Evolutionary conservation across 169 alveolate genomes (phyloP), one percentile per base, ranked within the genome.

Genomic region (Nephromyces sp.): DNA sequence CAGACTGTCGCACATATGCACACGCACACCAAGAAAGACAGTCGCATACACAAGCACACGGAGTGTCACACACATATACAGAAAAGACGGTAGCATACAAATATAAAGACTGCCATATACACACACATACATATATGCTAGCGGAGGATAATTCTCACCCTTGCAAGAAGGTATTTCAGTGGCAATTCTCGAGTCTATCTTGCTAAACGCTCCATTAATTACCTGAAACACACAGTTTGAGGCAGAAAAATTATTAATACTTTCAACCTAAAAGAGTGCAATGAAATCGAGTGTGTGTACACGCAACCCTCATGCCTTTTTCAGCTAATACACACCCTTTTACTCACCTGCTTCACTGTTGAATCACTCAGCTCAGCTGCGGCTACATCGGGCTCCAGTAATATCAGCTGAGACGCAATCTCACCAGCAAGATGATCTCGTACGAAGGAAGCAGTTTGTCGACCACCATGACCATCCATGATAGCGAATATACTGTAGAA

Each of bases 381-480:
- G n/a, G n/a, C n/a, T n/a, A n/a, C n/a, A 29, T 57, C 52, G 29
- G 32, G 51, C 31, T 34, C 61, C 0, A 70, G 68, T 33, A 72
- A 70, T 30, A 57, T 32, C 51, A 82, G 63, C 83, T 84, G 90
- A 24, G 73, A 32, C 0, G 75, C 85, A 8, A 85, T 32, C 62
- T 85, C 90, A 1, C 67, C 0, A 1, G 83, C 68, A 15, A 85
- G 75, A 15, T 80, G 32, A 29, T 67, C 74, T 75, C 71, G 70
- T 8, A 78, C 86, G 71, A 85, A 85, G 0, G 63, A 53, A n/a
- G 85, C 90, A 27, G 76, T 24, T 52, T 72, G 75, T 4, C 87
- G 65, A 28, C 90, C 90, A 6, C 90, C 90, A 70, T 85, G 90
- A 22, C 90, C 90, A 52, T 85, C 90, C 63, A 83, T 75, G 35